phyloP scores from a whole-genome alignment of 805 yeast species.

The Kluyveromyces aestuarii region DNA sequence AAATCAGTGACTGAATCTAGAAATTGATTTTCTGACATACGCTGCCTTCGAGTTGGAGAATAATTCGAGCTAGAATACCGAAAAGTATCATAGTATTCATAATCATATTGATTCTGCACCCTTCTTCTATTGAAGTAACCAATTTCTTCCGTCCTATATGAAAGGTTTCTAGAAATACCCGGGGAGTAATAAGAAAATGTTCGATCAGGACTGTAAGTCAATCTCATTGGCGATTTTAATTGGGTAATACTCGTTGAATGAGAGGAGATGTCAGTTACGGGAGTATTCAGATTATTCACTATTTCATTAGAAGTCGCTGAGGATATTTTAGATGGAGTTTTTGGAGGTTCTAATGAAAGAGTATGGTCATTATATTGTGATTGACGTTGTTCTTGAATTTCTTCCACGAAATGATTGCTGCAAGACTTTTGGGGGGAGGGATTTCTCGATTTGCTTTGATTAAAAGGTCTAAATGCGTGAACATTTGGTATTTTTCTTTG shows the following conservation, averaged over 20 bases:
- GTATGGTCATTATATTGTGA: neutral
- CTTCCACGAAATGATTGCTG: neutral
- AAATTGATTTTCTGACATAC: constrained; percentile 25
- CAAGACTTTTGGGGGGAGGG: neutral
- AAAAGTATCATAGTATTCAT: constrained; percentile 16
- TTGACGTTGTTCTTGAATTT: neutral
- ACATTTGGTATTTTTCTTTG: constrained; percentile 55
- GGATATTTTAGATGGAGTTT: neutral
- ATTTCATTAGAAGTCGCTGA: constrained; percentile 2
- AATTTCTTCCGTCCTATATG: constrained; percentile 15
- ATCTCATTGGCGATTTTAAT: constrained; percentile 2
- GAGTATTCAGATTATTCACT: neutral
- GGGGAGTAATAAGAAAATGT: constrained; percentile 27
- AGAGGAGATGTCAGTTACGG: constrained; percentile 4
- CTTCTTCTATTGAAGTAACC: constrained; percentile 24
- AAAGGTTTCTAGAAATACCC: constrained; percentile 19
- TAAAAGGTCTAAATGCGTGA: constrained; percentile 65
- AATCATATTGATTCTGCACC: constrained; percentile 16
- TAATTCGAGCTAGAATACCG: constrained; percentile 13
- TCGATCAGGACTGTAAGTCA: constrained; percentile 21
- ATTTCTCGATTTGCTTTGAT: constrained; percentile 6
- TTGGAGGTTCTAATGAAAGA: neutral
- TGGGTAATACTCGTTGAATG: constrained; percentile 1
- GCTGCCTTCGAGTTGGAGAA: constrained; percentile 23
- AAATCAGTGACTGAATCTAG: constrained; percentile 35